Conservation (phyloP, 305 asterid species). For the Stenogyne calaminthoides region DNA sequence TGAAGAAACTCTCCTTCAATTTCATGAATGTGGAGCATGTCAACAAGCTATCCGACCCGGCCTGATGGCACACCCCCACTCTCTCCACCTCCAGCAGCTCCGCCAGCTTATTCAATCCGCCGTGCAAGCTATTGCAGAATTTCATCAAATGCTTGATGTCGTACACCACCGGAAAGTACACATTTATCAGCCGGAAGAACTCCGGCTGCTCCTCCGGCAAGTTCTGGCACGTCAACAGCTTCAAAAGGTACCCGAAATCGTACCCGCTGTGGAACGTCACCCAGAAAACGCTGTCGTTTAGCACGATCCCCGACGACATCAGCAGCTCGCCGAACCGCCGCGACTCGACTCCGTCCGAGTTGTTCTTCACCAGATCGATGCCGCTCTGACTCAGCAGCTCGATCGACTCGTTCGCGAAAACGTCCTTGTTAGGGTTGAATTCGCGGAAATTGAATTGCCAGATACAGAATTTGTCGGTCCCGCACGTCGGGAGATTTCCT, state of each 20-base stretch:
- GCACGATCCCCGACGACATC: slow-evolving; percentile 45
- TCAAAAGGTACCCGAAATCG: slow-evolving; percentile 48
- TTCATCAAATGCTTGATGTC: slow-evolving; percentile 52
- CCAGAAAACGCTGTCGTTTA: slow-evolving; percentile 45
- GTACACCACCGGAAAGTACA: slow-evolving; percentile 45
- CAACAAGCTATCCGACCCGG: slow-evolving; percentile 51
- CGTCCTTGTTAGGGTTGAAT: slow-evolving; percentile 43
- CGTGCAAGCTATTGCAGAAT: slow-evolving; percentile 52
- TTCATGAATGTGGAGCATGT: slow-evolving; percentile 43
- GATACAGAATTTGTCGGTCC: slow-evolving; percentile 32
- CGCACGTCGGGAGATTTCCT: slow-evolving; percentile 45
- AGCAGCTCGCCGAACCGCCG: slow-evolving; percentile 40
- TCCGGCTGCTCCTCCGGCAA: slow-evolving; percentile 44
- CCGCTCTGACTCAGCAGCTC: slow-evolving; percentile 46
- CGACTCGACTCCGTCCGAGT: slow-evolving; percentile 38
- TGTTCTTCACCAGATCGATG: slow-evolving; percentile 40
- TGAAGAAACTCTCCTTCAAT: slow-evolving; percentile 47
- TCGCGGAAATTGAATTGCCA: slow-evolving; percentile 58
- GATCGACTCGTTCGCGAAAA: slow-evolving; percentile 43
- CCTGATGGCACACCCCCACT: slow-evolving; percentile 49
- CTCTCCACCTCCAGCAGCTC: slow-evolving; percentile 53
- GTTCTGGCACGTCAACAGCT: slow-evolving; percentile 37
- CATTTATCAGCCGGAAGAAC: slow-evolving; percentile 35
- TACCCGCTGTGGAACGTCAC: slow-evolving; percentile 51
- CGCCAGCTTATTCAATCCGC: slow-evolving; percentile 52